phyloP scores from a whole-genome alignment of 2,329 filamentous ascomycete species.

The Boeremia lycopersici region DNA sequence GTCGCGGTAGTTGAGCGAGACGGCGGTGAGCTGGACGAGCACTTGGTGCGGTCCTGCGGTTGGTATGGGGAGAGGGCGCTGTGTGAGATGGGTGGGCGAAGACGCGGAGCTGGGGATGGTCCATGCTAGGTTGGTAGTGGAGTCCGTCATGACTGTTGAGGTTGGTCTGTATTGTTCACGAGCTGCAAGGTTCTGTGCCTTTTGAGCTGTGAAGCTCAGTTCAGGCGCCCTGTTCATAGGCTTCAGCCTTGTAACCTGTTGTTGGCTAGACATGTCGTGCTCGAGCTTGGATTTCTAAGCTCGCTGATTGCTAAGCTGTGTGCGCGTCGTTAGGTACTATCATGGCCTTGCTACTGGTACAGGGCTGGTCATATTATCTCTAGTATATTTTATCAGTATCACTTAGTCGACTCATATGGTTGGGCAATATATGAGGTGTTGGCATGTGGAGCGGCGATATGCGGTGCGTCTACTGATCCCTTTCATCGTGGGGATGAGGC shows the following conservation, averaged over 20 bases:
- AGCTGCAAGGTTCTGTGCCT: background rate
- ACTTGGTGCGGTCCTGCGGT: conserved; percentile 18
- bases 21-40: conserved; percentile 28
- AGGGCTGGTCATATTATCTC: background rate
- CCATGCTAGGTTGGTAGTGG: conserved; percentile 7
- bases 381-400: background rate
- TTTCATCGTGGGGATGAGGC: no score
- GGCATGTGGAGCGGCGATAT: no score
- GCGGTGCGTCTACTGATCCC: no score
- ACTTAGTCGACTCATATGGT: no score
- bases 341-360: background rate
- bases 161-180: no score
- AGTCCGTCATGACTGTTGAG: background rate
- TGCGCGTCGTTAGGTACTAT: background rate
- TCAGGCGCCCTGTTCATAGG: no score
- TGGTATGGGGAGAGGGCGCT: background rate
- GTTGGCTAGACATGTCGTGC: background rate
- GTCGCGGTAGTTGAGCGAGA: conserved; percentile 34
- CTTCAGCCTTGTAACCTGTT: background rate
- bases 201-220: background rate
- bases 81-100: background rate
- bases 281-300: conserved; percentile 3
- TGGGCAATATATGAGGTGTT: no score
- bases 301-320: conserved; percentile 8
- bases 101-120: conserved; percentile 8